Conservation (phyloP, 164 flowering plant species). For the Vitis rotundifolia region DNA sequence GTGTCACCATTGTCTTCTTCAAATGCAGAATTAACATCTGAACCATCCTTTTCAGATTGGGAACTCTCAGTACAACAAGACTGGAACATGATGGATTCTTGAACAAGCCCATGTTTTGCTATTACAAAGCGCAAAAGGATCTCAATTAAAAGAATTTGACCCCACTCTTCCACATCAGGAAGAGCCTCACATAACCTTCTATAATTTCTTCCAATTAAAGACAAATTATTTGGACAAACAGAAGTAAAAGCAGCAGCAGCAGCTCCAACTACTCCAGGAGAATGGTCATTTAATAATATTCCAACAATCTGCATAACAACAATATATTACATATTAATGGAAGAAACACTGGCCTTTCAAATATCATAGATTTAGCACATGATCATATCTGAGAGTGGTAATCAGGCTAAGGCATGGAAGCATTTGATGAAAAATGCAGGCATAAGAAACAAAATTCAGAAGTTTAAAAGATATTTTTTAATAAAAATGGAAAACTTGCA, state of each 20-base stretch:
- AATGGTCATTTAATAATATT: slow-evolving; percentile 70
- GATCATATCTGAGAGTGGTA: too few relatives aligned
- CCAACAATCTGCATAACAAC: slow-evolving; percentile 71
- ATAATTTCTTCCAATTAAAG: slow-evolving; percentile 70
- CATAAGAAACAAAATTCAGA: too few relatives aligned
- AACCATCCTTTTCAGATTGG: slow-evolving; percentile 37
- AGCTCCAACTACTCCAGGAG: slow-evolving; percentile 97
- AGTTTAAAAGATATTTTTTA: too few relatives aligned
- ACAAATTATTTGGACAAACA: slow-evolving; percentile 77
- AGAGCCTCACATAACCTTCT: slow-evolving; percentile 79
- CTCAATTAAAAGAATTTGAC: slow-evolving; percentile 81
- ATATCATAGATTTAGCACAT: neutral
- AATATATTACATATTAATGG: neutral
- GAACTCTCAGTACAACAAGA: slow-evolving; percentile 24
- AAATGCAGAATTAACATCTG: slow-evolving; percentile 20
- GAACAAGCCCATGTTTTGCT: slow-evolving; percentile 84
- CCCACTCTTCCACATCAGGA: slow-evolving; percentile 99
- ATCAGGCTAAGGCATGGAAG: too few relatives aligned
- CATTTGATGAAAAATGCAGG: too few relatives aligned
- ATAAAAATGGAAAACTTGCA: too few relatives aligned
- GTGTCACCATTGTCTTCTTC: slow-evolving; percentile 24
- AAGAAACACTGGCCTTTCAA: neutral
- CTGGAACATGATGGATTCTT: slow-evolving; percentile 70
- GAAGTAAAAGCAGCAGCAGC: slow-evolving; percentile 90
- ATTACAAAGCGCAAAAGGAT: slow-evolving; percentile 82